These are phyloP conservation scores for Leucocoprinus leucothites DNA, from an alignment of 768 basidiomycete species.

Conservation along the genomic window DNA sequence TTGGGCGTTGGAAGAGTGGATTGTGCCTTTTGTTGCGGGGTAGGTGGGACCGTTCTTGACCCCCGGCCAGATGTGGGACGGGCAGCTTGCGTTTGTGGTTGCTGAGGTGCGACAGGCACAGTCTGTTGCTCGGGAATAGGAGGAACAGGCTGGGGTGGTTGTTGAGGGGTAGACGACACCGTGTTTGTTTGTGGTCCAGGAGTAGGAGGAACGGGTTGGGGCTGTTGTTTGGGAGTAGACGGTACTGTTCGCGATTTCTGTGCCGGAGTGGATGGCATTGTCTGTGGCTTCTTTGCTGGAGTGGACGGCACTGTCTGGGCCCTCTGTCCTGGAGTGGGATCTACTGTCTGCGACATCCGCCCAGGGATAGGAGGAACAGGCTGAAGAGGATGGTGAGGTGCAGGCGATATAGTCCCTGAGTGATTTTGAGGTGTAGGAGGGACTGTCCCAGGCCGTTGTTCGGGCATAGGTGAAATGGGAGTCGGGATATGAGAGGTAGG, in stretches of 20 bases:
- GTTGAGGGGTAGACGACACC: neutral
- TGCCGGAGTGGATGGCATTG: too few species aligned
- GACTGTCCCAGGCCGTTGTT: neutral
- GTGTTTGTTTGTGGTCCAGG: neutral
- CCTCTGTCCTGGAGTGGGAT: too few species aligned
- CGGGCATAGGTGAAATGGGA: neutral
- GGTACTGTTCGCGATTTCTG: neutral
- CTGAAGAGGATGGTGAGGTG: neutral
- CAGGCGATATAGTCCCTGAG: neutral
- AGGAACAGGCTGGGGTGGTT: neutral
- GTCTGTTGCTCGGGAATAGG: neutral
- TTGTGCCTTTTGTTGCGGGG: too few species aligned
- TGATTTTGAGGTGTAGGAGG: neutral
- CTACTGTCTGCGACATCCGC: too few species aligned
- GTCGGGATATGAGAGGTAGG: neutral
- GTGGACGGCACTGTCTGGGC: slow-evolving; percentile 1
- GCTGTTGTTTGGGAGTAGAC: neutral
- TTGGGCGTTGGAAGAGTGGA: too few species aligned
- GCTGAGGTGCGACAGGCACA: neutral
- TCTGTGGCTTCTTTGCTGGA: too few species aligned
- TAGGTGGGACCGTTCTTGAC: neutral
- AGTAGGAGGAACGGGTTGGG: neutral
- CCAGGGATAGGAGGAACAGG: neutral
- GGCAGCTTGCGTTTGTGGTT: neutral
- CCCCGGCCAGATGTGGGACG: neutral